Base-by-base conservation (phyloP, 371 early-diverging fungal species). In the Mortierella sp. region DNA sequence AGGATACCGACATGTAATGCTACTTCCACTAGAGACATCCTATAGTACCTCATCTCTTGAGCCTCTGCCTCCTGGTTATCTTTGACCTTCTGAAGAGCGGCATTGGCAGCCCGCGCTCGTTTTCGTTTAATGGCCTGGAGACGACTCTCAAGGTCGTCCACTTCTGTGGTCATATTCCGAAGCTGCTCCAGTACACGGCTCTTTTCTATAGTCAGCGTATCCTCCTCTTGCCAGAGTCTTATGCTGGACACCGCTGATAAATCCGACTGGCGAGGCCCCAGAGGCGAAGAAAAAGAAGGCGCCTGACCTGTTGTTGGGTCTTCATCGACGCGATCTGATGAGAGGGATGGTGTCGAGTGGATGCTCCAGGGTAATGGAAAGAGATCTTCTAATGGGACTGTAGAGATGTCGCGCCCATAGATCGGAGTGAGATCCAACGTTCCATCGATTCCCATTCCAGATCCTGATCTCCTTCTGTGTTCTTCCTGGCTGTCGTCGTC, bases 11-110 rank as follows among this genome's bases (percentile, higher is more conserved):
- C 13, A 10, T 24, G 2, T 0, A 17, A 1, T 8, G 13, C 17
- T 37, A 49, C 1, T 12, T 14, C 21, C 17, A 47, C 27, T 2
- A 37, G 14, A 31, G 1, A 6, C 34, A 46, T 34, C 4, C 34
- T n/a, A n/a, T n/a, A 10, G 10, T 67, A 69, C 76, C 69, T 76
- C 69, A 76, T 69, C 46, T 76, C 69, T 37, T 49, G 47, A n/a
- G 65, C 69, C n/a, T 76, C 76, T 13, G 45, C 25, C 22, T 68
- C 68, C 16, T 64, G 69, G 10, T 27, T 47, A 24, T 64, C 56
- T 41, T 68, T 60, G 12, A 68, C 69, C 9, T 53, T 68, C 31
- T 68, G 69, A 3, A 60, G 21, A 0, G 76, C 64, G 0, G 65
- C 13, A 28, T 60, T 40, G 9, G 48, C 65, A 1, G 69, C 48